Evolutionary conservation across 257 asterid species (phyloP), one percentile per base, ranked within the genome.

Genomic region (Solanum clarkiae): DNA sequence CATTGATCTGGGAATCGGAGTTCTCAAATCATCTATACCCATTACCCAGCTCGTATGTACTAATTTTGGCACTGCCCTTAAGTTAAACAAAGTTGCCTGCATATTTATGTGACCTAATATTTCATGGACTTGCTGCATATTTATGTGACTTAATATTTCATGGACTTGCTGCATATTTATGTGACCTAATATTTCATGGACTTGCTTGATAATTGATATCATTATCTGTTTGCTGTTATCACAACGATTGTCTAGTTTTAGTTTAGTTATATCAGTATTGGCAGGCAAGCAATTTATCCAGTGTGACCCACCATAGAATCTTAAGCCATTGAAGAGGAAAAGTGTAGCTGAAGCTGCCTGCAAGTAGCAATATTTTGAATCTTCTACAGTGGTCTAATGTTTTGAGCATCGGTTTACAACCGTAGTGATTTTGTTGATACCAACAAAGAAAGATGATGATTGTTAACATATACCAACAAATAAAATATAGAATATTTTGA

Each of bases 281-380:
- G 18, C 24, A 51, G 22, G 26, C 24, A 77, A 77, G 42, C 59
- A 22, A 74, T 22, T 74, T 77, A 29, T 49, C 82, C 82, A 77
- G 24, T 54, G 63, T 29, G 63, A 77, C 82, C 42, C 62, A 14
- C 56, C 49, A 47, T 72, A 49, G 82, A 74, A 74, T 74, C 59
- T 47, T 49, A 74, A 74, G 81, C 81, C 60, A 75, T 75, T 47
- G 42, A 47, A 75, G 81, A 97, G 91, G 85, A 97, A 88, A 91
- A 93, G 86, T 53, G 98, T 93, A 84, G 94, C 89, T 83, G 93
- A 88, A 86, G 94, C 98, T 87, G 91, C 98, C 98, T 97, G 93
- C 47, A 83, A 53, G 56, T 24, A 51, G 82, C 45, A 77, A 77
- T 77, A 24, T 49, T 75, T 74, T 47, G 62, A 49, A 49, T 77